Base-by-base conservation (phyloP, 352 stramenopile species). In the Phytophthora multivora region DNA sequence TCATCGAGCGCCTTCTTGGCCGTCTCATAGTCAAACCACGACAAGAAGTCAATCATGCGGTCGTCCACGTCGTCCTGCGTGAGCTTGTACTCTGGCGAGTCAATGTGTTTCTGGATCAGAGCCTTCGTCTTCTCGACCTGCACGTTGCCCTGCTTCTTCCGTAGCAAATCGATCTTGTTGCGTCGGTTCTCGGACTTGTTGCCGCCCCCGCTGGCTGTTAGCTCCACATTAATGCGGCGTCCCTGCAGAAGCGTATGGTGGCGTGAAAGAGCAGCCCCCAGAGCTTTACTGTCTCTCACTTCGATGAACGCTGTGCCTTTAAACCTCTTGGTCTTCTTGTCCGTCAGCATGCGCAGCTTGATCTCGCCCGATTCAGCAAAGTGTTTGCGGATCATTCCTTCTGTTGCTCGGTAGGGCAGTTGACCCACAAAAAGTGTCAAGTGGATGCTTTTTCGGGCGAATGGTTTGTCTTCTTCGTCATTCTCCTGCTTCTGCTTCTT, bases 21-120 rank as follows among this genome's bases (percentile, higher is more conserved):
- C n/a, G 87, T 95, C 59, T 88, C 80, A 62, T 95, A 94, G 73
- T 95, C 85, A 46, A 95, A 95, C 85, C 87, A 94, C 10, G 87
- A 95, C 26, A 95, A 59, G 38, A 89, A 93, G 58, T 95, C 87
- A 38, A 91, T 87, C 83, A 94, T 93, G 16, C 87, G 85, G 6
- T 94, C 87, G 62, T 95, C 87, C 23, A 95, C 84, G 56, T 95
- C 87, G 21, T 93, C 83, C 30, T 76, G 50, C 43, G 76, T 77
- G 36, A 95, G 55, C 59, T 93, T 90, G 63, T 77, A 93, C 62
- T 85, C 83, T 1, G 61, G 77, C n/a, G 71, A 61, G 28, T 87
- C 78, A 18, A 91, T 88, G 66, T 88, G 79, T 73, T 93, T 95
- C 64, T 93, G 75, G 33, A 93, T 75, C 46, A 95, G 61, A 30